Base-by-base conservation (phyloP, 106 monocot genomes). In the Dendrobium huoshanense region DNA sequence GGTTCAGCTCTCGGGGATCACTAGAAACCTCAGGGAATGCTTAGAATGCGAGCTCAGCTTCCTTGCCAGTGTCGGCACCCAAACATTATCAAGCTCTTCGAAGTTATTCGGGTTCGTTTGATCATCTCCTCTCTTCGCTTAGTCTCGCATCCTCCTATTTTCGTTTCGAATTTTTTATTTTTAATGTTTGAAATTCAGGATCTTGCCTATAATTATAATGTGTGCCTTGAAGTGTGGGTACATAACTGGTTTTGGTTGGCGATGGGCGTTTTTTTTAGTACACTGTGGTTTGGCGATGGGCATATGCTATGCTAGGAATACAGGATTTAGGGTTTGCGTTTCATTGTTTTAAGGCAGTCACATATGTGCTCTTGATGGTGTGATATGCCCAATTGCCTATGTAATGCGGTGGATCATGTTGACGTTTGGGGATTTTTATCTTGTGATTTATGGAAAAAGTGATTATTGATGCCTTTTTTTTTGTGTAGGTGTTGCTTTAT, bases 71-170 rank as follows among this genome's bases (percentile, higher is more conserved):
- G 88, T 92, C 74, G 73, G 16, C 89, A 92, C 22, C 87, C 92
- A 72, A 92, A 92, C 80, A 92, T 92, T 78, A 74, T 89, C 83
- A 84, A 81, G 41, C 89, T 92, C 33, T 49, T 89, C 29, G 92
- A 89, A 37, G 82, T 88, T 29, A 31, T 90, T 48, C 27, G 79
- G 86, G 89, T 87, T 16, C 20, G 37, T 73, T 68, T 22, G 37
- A 18, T 42, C 17, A 73, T 74, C 42, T 74, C 8, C 45, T 73
- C 20, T 43, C 1, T 55, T 70, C 24, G 68, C 31, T 70, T 37
- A 15, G 70, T 13, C 15, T 70, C 37, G 8, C 2, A 4, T 70
- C 70, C 13, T 37, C 70, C 10, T 51, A 3, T 33, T 37, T 70
- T 8, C 8, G 3, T 5, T 61, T 61, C n/a, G 22, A 61, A 61